These are phyloP conservation scores for Blastomyces gilchristii DNA, from an alignment of 2,329 filamentous ascomycete species.

Conservation along the genomic window DNA sequence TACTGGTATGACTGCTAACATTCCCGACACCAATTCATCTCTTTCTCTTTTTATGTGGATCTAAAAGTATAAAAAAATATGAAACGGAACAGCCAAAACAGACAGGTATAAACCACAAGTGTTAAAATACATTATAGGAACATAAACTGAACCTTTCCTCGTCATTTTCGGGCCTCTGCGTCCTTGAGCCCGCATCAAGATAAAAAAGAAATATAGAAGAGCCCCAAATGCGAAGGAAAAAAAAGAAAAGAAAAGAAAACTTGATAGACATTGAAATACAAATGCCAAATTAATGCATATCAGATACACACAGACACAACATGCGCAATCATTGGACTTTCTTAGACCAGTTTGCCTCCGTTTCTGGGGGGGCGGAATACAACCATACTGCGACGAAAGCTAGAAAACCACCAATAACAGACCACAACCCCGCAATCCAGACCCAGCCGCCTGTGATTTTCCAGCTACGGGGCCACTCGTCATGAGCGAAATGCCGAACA, in stretches of 20 bases:
- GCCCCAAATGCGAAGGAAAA: no score
- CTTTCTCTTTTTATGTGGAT: neutral
- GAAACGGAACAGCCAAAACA: neutral
- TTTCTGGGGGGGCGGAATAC: conserved; percentile 51
- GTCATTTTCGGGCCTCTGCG: neutral
- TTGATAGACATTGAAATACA: neutral
- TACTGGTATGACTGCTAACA: neutral
- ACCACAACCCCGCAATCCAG: conserved; percentile 81
- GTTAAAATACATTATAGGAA: conserved; percentile 2
- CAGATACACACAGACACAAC: neutral
- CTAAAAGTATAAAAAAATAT: neutral
- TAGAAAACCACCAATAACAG: conserved; percentile 74
- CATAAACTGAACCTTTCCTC: neutral
- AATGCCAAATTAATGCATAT: neutral
- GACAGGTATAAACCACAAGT: neutral
- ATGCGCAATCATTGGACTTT: conserved; percentile 10
- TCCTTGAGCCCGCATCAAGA: neutral
- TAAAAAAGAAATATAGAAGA: neutral
- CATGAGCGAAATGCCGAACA: conserved; percentile 90
- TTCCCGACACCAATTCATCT: neutral
- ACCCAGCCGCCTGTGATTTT: conserved; percentile 86
- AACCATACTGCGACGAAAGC: conserved; percentile 82
- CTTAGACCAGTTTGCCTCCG: conserved; percentile 8
- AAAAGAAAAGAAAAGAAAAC: neutral
- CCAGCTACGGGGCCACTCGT: conserved; percentile 90